Conservation (phyloP, 148 eudicot genomes). For the Silene uniflora region DNA sequence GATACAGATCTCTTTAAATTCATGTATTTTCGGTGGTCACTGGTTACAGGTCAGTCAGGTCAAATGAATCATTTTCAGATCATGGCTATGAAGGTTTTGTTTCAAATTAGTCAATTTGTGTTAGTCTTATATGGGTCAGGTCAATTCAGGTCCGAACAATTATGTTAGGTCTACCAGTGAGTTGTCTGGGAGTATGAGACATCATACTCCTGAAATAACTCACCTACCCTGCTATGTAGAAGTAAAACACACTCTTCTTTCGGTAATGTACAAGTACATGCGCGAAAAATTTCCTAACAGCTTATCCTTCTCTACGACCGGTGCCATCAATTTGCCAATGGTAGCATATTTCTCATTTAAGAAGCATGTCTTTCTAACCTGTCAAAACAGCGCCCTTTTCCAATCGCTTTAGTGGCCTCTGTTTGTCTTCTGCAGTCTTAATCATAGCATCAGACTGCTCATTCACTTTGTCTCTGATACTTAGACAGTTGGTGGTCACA, state of each 20-base stretch:
- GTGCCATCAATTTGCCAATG: slow-evolving; percentile 4
- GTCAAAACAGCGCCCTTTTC: neutral
- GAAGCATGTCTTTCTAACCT: slow-evolving; percentile 19
- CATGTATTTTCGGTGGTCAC: too few relatives aligned
- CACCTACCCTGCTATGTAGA: slow-evolving; percentile 9
- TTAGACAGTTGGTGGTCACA: neutral
- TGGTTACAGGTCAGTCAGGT: too few relatives aligned
- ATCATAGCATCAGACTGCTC: slow-evolving; percentile 14
- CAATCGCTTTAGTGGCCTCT: slow-evolving; percentile 8
- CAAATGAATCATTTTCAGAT: too few relatives aligned
- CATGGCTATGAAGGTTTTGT: too few relatives aligned
- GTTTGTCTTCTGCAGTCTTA: slow-evolving; percentile 21
- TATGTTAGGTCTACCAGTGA: too few relatives aligned
- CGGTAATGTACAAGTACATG: slow-evolving; percentile 6
- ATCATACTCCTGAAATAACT: neutral
- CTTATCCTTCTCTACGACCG: slow-evolving; percentile 18
- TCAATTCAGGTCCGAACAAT: too few relatives aligned
- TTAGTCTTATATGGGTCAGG: too few relatives aligned
- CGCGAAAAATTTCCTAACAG: slow-evolving; percentile 11
- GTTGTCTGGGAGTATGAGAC: too few relatives aligned
- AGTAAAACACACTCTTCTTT: too few relatives aligned
- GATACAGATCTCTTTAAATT: too few relatives aligned
- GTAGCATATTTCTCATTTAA: slow-evolving; percentile 19
- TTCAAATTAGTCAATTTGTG: too few relatives aligned
- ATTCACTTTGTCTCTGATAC: slow-evolving; percentile 12